Evolutionary conservation across 805 yeast species (phyloP), one percentile per base, ranked within the genome.

Genomic region (Metschnikowia orientalis): DNA sequence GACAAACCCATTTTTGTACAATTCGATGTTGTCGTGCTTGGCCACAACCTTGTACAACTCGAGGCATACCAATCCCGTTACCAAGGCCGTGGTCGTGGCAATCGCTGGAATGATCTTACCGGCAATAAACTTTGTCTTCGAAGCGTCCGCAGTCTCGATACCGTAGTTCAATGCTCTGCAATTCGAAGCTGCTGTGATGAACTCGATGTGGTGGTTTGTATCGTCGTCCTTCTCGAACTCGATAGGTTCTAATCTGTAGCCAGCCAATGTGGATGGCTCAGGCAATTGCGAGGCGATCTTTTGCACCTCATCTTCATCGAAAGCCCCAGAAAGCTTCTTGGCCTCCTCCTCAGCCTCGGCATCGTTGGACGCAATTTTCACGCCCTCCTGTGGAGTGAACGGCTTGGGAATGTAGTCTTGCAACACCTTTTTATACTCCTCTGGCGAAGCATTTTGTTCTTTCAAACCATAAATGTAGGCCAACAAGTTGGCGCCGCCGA

Each of bases 201-300:
- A 92, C 57, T 90, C 95, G 50, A 92, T 90, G 61, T 92, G 99
- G 56, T 87, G 95, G 58, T 92, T 92, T 6, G 92, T 61, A 57
- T 92, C 99, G 59, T 92, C 98, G 64, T 92, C 99, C 64, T 92
- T 92, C 65, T 92, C 99, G 57, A 92, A 92, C 47, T 89, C 97
- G 29, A 82, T 92, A n/a, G 95, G 89, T 19, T 56, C 69, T 49
- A 92, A 69, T 55, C 95, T 74, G 66, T 82, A 89, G 2, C 95
- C 96, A 5, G 90, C 94, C 52, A 92, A 63, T 1, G 89, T 69
- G 2, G 95, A 77, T 23, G 97, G 95, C 34, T 84, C 77, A 18
- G 99, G 99, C 47, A 92, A 72, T 8, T 82, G 69, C 26, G 81
- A 78, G 16, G 94, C 86, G 35, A 92, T 65, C 38, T 69, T 58